These are phyloP conservation scores for Irpex lacteus DNA, from an alignment of 1,284 basidiomycete species.

Conservation along the genomic window DNA sequence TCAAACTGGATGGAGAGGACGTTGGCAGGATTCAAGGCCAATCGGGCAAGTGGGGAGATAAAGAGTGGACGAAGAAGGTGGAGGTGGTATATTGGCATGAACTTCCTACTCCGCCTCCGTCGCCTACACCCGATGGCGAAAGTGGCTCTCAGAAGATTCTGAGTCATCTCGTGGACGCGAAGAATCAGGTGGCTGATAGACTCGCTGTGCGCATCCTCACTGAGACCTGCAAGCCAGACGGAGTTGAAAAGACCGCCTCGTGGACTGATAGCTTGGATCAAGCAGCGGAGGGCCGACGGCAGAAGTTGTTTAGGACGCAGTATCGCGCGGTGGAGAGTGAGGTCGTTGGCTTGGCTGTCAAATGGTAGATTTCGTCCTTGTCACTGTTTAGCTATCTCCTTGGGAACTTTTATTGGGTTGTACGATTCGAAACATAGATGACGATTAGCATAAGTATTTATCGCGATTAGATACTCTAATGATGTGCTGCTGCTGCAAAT, in stretches of 20 bases:
- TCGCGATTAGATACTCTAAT: background rate
- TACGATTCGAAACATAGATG: background rate
- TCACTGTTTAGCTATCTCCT: background rate
- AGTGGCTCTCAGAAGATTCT: constrained; percentile 2
- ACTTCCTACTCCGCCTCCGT: constrained; percentile 50
- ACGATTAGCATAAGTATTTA: background rate
- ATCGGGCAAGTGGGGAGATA: constrained; percentile 66
- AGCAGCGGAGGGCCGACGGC: constrained; percentile 38
- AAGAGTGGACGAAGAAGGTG: constrained; percentile 76
- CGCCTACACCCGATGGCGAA: constrained; percentile 26
- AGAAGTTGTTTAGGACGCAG: constrained; percentile 69
- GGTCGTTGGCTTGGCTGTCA: constrained; percentile 44
- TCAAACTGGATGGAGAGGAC: constrained; percentile 38
- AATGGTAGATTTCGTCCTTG: constrained; percentile 25
- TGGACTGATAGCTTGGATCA: constrained; percentile 39
- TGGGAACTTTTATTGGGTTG: background rate
- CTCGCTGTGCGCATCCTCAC: constrained; percentile 43
- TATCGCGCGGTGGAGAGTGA: constrained; percentile 90
- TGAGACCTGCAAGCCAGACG: constrained; percentile 33
- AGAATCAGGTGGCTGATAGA: constrained; percentile 32
- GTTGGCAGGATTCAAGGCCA: constrained; percentile 22
- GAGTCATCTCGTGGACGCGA: constrained; percentile 6
- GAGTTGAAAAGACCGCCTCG: background rate
- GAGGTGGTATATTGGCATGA: constrained; percentile 76
- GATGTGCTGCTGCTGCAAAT: background rate